These are phyloP conservation scores for Sutorius eximius DNA, from an alignment of 1,284 basidiomycete species.

Conservation along the genomic window DNA sequence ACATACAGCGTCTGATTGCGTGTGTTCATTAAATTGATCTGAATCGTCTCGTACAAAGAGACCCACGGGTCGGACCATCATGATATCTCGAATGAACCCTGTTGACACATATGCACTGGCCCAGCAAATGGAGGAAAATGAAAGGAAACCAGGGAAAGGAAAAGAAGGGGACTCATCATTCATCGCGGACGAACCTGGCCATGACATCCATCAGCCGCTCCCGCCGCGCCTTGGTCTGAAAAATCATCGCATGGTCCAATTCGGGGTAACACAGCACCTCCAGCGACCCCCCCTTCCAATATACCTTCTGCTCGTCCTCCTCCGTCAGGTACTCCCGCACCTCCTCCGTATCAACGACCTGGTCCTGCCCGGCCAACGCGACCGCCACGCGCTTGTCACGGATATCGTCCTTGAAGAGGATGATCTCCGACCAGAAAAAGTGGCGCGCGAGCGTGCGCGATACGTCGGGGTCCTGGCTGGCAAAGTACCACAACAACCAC, in stretches of 20 bases:
- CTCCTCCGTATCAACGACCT: slow-evolving; percentile 52
- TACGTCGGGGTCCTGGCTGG: slow-evolving; percentile 61
- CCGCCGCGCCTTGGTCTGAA: slow-evolving; percentile 43
- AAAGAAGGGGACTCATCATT: not conserved
- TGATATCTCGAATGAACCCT: not conserved
- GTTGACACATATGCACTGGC: not conserved
- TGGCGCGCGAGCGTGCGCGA: slow-evolving; percentile 55
- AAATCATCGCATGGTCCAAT: slow-evolving; percentile 59
- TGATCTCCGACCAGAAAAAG: slow-evolving; percentile 65
- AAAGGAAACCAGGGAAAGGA: not conserved
- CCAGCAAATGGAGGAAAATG: not conserved
- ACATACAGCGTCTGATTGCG: not conserved
- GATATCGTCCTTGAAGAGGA: slow-evolving; percentile 62
- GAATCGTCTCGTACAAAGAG: not conserved
- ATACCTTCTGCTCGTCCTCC: slow-evolving; percentile 30
- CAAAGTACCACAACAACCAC: slow-evolving; percentile 69
- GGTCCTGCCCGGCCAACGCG: slow-evolving; percentile 54
- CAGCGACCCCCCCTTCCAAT: slow-evolving; percentile 40
- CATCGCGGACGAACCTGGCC: slow-evolving; percentile 32
- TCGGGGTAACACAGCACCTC: slow-evolving; percentile 53
- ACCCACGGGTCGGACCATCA: not conserved
- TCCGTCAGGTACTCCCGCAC: slow-evolving; percentile 55
- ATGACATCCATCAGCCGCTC: slow-evolving; percentile 43
- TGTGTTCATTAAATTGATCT: not conserved
- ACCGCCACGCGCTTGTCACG: slow-evolving; percentile 39